phyloP scores from a whole-genome alignment of 2,329 filamentous ascomycete species.

The Pestalotiopsis sp. region DNA sequence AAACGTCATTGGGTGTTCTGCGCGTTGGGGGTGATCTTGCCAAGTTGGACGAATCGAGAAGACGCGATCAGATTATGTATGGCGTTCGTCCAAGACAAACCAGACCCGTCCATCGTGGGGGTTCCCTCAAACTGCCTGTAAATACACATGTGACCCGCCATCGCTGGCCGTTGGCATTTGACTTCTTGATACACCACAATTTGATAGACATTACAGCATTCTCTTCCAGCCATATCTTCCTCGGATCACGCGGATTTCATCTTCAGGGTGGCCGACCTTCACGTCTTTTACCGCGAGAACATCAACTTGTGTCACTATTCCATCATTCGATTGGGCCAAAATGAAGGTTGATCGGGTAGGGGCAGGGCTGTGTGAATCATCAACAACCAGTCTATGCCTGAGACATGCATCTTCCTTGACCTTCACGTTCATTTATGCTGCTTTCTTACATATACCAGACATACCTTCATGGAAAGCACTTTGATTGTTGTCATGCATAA shows the following conservation, averaged over 20 bases:
- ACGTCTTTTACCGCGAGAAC: neutral
- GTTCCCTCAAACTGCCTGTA: neutral
- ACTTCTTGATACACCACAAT: neutral
- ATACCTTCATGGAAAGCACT: too few species aligned
- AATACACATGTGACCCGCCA: neutral
- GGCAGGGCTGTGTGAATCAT: too few species aligned
- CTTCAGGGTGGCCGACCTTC: neutral
- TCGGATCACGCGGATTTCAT: neutral
- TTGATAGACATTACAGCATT: too few species aligned
- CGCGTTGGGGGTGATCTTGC: neutral
- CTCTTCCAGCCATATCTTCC: neutral
- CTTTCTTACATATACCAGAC: too few species aligned
- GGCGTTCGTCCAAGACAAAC: neutral
- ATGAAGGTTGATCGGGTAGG: too few species aligned
- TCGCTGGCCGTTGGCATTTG: neutral
- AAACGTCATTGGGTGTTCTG: slow-evolving; percentile 7
- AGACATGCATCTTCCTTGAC: too few species aligned
- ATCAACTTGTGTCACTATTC: neutral
- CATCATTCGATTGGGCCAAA: neutral
- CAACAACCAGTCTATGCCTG: too few species aligned
- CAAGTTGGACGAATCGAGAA: neutral
- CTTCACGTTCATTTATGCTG: too few species aligned
- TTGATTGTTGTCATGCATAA: neutral
- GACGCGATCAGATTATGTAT: neutral
- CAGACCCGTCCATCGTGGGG: neutral